Evolutionary conservation across 495 filamentous ascomycete genomes (phyloP), one percentile per base, ranked within the genome.

Genomic region (Daldinia bambusicola): DNA sequence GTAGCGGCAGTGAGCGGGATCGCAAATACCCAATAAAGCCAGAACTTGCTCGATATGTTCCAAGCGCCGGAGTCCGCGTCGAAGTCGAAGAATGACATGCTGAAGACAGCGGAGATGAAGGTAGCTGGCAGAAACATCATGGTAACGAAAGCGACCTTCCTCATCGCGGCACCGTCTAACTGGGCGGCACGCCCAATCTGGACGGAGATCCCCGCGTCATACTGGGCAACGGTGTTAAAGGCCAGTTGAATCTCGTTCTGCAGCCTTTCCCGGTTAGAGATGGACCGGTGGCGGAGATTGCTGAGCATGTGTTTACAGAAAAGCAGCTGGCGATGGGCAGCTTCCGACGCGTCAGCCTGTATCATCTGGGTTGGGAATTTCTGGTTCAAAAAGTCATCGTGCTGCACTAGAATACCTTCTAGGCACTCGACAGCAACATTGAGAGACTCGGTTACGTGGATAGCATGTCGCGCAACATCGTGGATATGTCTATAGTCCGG

Each of bases 381-480:
- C 43, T 48, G 43, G 9, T 16, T 48, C 9, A 48, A 48, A 6
- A 48, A 48, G 10, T 48, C 43, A 22, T 48, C 43, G 4, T 48
- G 43, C 18, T 82, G 77, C 7, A 55, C 51, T 20, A 80, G 55
- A 5, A 85, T 79, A 55, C 67, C 74, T 12, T 77, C 50, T 37
- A 84, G 58, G 2, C 77, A 81, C 52, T 79, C 66, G 4, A 72
- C 60, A 1, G 81, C 80, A 5, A 84, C 75, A 16, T 82, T 77
- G 10, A 86, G 77, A 1, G 80, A 82, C 55, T 86, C 84, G 3
- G 77, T 78, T 20, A 80, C 76, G 63, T 87, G 82, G 30, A 83
- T 81, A 6, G 78, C 78, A 61, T 86, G 84, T 12, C 84, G 79
- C n/a, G 80, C 78, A 58, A 82, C 77, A 43, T 86, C 83, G 74